These are phyloP conservation scores for Lanzia echinophila DNA, from an alignment of 2,329 filamentous ascomycete genomes.

Conservation along the genomic window DNA sequence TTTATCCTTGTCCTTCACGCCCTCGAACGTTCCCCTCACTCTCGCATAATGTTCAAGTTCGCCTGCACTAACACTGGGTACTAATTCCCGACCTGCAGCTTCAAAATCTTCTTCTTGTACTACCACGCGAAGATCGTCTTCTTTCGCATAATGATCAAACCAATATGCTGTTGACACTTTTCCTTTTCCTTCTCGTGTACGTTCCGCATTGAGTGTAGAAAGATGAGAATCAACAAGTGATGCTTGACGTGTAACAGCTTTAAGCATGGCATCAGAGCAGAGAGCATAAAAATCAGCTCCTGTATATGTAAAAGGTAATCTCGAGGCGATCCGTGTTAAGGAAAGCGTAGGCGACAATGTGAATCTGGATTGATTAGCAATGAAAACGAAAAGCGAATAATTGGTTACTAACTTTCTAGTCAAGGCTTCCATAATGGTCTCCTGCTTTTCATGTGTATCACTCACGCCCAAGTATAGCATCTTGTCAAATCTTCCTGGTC, in stretches of 20 bases:
- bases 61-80: constrained; percentile 89
- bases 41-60: constrained; percentile 87
- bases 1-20: constrained; percentile 36
- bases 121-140: constrained; percentile 77
- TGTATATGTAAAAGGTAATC: constrained; percentile 90
- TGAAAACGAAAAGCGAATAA: constrained; percentile 1
- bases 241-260: constrained; percentile 90
- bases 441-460: constrained; percentile 94
- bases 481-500: constrained; percentile 93
- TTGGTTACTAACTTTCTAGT: constrained; percentile 74
- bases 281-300: constrained; percentile 96
- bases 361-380: constrained; percentile 54
- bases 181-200: constrained; percentile 23
- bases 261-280: constrained; percentile 97
- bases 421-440: constrained; percentile 86
- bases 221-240: constrained; percentile 79
- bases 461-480: constrained; percentile 96
- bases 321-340: constrained; percentile 64
- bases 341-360: constrained; percentile 74
- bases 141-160: constrained; percentile 84
- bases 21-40: constrained; percentile 79
- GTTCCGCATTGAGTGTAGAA: constrained; percentile 52
- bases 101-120: constrained; percentile 87
- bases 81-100: constrained; percentile 72
- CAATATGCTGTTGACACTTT: constrained; percentile 79